Percentiles rank a stretch among this genome's conserved stretches.
phyloP scores from a whole-genome alignment of 2,329 filamentous ascomycete genomes.

The Westerdykella sp. region DNA sequence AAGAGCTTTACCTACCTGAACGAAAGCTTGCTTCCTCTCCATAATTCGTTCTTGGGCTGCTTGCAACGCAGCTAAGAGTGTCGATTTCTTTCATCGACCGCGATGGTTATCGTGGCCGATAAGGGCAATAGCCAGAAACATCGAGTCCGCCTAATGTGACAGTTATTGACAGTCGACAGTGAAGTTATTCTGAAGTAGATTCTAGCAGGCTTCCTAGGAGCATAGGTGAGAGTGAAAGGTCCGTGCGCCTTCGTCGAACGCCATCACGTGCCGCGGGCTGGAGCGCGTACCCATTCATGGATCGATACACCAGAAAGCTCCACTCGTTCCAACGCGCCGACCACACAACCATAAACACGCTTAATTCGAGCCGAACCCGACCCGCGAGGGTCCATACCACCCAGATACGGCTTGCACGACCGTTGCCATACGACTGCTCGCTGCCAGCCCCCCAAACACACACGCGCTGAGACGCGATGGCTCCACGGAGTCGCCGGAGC shows the following conservation, averaged over 20 bases:
- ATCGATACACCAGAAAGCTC: neutral
- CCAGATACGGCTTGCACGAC: neutral
- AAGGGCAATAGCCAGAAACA: too few species aligned
- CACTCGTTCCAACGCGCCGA: neutral
- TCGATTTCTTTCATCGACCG: neutral
- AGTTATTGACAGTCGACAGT: too few species aligned
- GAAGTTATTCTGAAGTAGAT: too few species aligned
- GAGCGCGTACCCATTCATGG: neutral
- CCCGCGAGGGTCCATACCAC: neutral
- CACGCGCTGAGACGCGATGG: slow-evolving; percentile 34
- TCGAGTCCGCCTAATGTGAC: too few species aligned
- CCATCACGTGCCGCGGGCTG: neutral
- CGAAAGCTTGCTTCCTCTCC: slow-evolving; percentile 38
- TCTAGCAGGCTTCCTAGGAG: too few species aligned
- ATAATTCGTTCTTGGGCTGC: slow-evolving; percentile 9
- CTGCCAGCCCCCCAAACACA: slow-evolving; percentile 1
- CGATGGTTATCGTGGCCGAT: too few species aligned
- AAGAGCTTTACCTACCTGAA: slow-evolving; percentile 20
- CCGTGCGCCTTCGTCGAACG: neutral
- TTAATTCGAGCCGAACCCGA: neutral
- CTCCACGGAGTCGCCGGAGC: slow-evolving; percentile 36
- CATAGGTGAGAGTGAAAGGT: neutral
- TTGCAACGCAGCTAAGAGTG: neutral
- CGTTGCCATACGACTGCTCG: neutral
- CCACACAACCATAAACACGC: neutral